Base-by-base conservation (phyloP, 2,329 filamentous ascomycete genomes). In the Endothia cerciana region DNA sequence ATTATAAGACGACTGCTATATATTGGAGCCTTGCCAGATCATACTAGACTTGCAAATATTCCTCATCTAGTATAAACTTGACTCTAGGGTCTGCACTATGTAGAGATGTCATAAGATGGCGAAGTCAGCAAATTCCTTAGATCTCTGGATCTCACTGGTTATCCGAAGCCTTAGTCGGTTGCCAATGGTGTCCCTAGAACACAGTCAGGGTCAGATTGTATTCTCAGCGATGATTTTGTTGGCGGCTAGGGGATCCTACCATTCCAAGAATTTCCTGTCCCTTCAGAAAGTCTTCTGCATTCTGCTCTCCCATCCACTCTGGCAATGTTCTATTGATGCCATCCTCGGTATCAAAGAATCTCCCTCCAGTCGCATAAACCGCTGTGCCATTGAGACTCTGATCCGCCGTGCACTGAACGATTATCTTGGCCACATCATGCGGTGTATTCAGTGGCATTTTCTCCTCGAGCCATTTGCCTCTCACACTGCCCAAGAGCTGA, bases 401-500 rank as follows among this genome's bases (percentile, higher is more conserved):
- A 71, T 81, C 75, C 2, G 75, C 70, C 2, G 77, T 76, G 22
- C 77, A 76, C 62, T 76, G 71, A 11, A 79, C 72, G 60, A 83
- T 78, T 5, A 75, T 72, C n/a, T 73, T 72, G 0, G 79, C 81
- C 15, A 83, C 81, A 28, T 77, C 74, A n/a, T 74, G 74, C 0
- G 78, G 74, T 0, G 75, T 77, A 66, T 82, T 82, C 43, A 78
- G 71, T 1, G 79, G 77, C 57, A 83, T 71, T 0, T 77, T 77
- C 25, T 74, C 72, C 25, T 74, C 72, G 28, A 71, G 70, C 80
- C 80, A 83, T 30, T 70, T 65, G 10, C 75, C 70, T 1, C 74
- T 72, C 63, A 81, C 78, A 1, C 77, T 74, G 17, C 73, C 73
- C 0, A 81, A 78, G 22, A 83, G 77, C 53, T 78, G 75, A 17